phyloP scores from a whole-genome alignment of 1,284 basidiomycete species.

The Sanguinoderma infundibulare region DNA sequence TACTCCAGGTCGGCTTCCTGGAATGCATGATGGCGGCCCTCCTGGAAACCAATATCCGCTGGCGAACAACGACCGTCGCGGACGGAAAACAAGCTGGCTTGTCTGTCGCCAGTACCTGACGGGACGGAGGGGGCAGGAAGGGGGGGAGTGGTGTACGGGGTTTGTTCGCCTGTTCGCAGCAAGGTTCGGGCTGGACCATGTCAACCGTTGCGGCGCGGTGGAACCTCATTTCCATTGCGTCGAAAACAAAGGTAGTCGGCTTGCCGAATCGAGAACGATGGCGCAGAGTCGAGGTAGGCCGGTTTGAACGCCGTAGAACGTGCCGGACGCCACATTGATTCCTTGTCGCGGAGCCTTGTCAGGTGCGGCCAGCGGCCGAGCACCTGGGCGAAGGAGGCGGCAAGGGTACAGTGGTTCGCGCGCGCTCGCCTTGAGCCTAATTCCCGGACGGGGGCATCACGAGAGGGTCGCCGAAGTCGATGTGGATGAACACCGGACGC shows the following conservation, averaged over 20 bases:
- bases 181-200: background rate
- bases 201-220: constrained; percentile 2
- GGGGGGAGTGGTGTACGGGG: background rate
- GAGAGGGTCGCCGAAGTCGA: background rate
- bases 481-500: background rate
- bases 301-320: background rate
- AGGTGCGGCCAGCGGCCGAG: background rate
- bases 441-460: background rate
- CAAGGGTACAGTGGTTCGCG: background rate
- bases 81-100: background rate
- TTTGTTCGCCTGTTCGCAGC: background rate
- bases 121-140: background rate
- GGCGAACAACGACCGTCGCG: background rate
- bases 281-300: background rate
- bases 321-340: constrained; percentile 13
- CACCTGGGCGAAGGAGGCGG: background rate
- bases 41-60: background rate
- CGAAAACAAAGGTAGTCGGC: background rate
- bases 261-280: constrained; percentile 4
- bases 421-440: background rate
- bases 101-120: background rate
- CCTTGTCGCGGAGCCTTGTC: background rate
- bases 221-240: background rate
- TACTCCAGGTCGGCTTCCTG: too few species aligned
- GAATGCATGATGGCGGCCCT: background rate